Evolutionary conservation across 139 green algal genomes (phyloP).

Genomic region (Coelastrella sp.): DNA sequence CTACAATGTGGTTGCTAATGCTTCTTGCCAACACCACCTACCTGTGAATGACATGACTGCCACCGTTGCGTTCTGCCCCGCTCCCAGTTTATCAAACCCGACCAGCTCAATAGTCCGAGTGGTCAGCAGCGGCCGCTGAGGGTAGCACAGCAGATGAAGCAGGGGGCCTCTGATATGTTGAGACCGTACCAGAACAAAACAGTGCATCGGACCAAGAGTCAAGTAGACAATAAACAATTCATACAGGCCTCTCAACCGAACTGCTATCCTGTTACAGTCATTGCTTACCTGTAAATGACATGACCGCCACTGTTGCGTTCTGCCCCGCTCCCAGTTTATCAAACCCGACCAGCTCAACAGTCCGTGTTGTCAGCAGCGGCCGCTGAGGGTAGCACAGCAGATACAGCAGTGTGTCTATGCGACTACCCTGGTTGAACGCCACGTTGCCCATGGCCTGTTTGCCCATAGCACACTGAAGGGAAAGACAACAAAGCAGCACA

Average conservation of each 20-base stretch:
- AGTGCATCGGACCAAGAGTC: too few relatives aligned
- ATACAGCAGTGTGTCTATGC: constrained; percentile 99
- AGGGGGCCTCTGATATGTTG: not conserved
- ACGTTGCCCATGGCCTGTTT: constrained; percentile 99
- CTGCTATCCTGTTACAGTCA: not conserved
- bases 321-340: constrained; percentile 97
- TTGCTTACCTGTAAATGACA: constrained; percentile 89
- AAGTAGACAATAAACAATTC: too few relatives aligned
- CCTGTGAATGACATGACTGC: constrained; percentile 97
- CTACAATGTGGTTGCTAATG: too few relatives aligned
- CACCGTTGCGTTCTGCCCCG: constrained; percentile 98
- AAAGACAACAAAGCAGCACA: not conserved
- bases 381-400: constrained; percentile 96
- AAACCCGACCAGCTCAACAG: constrained; percentile 94
- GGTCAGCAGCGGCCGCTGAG: constrained; percentile 96
- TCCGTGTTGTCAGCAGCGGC: constrained; percentile 97
- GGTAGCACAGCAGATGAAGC: constrained; percentile 89
- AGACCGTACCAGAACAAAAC: too few relatives aligned
- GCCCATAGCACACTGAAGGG: constrained; percentile 96
- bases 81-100: constrained; percentile 94
- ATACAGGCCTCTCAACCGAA: too few relatives aligned
- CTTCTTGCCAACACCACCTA: constrained; percentile 18
- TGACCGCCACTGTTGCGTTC: constrained; percentile 98
- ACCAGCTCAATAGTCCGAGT: constrained; percentile 97
- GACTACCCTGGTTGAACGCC: constrained; percentile 95